These are phyloP conservation scores for Pestalotiopsis sp. DNA, from an alignment of 2,329 filamentous ascomycete species.

Conservation along the genomic window DNA sequence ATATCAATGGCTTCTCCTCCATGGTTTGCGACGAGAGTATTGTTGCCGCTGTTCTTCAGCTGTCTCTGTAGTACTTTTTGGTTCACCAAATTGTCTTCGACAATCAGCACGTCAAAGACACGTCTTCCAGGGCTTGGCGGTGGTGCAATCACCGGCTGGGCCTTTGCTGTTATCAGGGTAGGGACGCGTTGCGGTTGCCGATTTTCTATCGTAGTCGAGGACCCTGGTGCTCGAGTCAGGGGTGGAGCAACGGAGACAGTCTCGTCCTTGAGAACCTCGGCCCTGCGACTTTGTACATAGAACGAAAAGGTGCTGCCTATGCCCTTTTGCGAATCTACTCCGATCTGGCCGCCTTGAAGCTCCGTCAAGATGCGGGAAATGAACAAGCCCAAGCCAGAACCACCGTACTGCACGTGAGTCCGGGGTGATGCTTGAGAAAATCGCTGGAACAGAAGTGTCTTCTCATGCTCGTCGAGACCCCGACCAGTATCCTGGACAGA, in stretches of 20 bases:
- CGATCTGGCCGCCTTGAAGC: conserved; percentile 77
- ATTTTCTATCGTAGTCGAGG: conserved; percentile 33
- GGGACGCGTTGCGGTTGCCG: conserved; percentile 19
- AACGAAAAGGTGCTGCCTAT: conserved; percentile 76
- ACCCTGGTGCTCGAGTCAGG: conserved; percentile 32
- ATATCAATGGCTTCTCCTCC: conserved; percentile 63
- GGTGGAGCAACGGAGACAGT: conserved; percentile 29
- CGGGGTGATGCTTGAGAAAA: conserved; percentile 70
- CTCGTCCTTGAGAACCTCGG: conserved; percentile 40
- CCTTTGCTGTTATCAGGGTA: not conserved
- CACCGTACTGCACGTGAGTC: conserved; percentile 73
- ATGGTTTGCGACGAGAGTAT: conserved; percentile 65
- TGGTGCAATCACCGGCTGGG: conserved; percentile 17
- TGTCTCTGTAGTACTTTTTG: conserved; percentile 65
- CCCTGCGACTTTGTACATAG: conserved; percentile 70
- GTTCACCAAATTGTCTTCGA: conserved; percentile 70
- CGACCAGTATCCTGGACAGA: conserved; percentile 72
- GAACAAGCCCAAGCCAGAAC: conserved; percentile 71
- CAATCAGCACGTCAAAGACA: conserved; percentile 60
- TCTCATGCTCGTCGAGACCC: conserved; percentile 65
- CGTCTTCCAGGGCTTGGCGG: conserved; percentile 32
- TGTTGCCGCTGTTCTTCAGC: conserved; percentile 61
- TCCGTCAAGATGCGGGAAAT: conserved; percentile 77
- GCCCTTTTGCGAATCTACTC: conserved; percentile 67
- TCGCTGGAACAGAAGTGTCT: conserved; percentile 66